Evolutionary conservation across 495 filamentous ascomycete genomes (phyloP).

Genomic region (Penicillium chermesinum): DNA sequence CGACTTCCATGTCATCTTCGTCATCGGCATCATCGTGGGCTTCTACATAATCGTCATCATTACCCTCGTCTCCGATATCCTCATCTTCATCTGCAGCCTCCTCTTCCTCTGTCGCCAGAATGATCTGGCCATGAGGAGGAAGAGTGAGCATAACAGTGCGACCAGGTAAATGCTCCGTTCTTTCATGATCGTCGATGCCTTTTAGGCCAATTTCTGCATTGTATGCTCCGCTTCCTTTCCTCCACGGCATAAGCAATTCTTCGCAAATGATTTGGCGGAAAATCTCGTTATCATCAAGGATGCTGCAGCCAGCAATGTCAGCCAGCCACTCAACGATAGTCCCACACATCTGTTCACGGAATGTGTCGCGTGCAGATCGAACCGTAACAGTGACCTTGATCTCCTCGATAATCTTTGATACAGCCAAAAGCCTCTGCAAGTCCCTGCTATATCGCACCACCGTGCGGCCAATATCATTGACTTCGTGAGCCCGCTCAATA

Average conservation of each 20-base stretch:
- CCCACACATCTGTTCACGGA: conserved; percentile 95
- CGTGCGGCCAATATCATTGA: conserved; percentile 78
- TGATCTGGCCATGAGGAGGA: conserved; percentile 34
- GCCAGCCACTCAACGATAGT: conserved; percentile 96
- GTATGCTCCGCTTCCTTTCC: conserved; percentile 74
- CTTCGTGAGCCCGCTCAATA: conserved; percentile 71
- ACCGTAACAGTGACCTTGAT: conserved; percentile 97
- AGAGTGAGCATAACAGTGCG: conserved; percentile 38
- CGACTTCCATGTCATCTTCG: conserved; percentile 43
- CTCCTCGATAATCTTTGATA: conserved; percentile 80
- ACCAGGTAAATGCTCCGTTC: conserved; percentile 31
- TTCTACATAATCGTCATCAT: conserved; percentile 42
- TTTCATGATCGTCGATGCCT: conserved; percentile 86
- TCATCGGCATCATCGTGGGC: conserved; percentile 37
- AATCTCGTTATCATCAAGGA: conserved; percentile 73
- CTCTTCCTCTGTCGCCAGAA: conserved; percentile 43
- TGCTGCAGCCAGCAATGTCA: conserved; percentile 86
- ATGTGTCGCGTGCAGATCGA: conserved; percentile 87
- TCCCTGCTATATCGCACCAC: conserved; percentile 71
- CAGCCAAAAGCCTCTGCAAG: conserved; percentile 62
- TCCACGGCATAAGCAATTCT: conserved; percentile 83
- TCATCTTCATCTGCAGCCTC: conserved; percentile 48
- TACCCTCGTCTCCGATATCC: conserved; percentile 44
- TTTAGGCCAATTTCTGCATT: conserved; percentile 79
- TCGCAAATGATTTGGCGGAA: conserved; percentile 79